Conservation (phyloP, 805 yeast species). For the Suhomyces faveliae region DNA sequence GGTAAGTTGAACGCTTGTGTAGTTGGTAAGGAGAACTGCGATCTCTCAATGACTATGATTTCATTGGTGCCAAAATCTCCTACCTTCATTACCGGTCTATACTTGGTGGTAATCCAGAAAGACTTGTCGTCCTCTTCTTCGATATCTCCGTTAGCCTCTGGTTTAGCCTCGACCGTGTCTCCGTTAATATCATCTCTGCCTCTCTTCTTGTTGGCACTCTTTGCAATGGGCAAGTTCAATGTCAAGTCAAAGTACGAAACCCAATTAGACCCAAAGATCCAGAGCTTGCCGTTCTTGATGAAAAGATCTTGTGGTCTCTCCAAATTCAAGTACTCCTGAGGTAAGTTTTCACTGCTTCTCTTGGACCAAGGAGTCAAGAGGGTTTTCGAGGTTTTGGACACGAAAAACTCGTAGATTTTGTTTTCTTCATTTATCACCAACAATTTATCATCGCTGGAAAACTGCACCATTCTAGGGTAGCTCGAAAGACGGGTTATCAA, state of each 20-base stretch:
- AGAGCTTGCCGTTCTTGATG: constrained; percentile 50
- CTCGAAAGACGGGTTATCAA: constrained; percentile 59
- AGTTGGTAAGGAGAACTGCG: constrained; percentile 53
- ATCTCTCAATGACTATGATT: constrained; percentile 75
- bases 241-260: constrained; percentile 68
- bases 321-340: constrained; percentile 55
- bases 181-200: constrained; percentile 31
- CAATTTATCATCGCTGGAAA: constrained; percentile 51
- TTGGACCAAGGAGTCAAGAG: constrained; percentile 77
- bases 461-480: constrained; percentile 59
- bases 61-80: constrained; percentile 54
- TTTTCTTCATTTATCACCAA: constrained; percentile 72
- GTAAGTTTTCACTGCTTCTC: constrained; percentile 70
- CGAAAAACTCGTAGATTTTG: constrained; percentile 66
- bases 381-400: constrained; percentile 18
- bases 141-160: constrained; percentile 19
- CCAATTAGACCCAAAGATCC: constrained; percentile 92
- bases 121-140: constrained; percentile 35
- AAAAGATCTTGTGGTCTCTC: constrained; percentile 73
- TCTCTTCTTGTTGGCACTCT: constrained; percentile 37
- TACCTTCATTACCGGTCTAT: constrained; percentile 67
- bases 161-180: constrained; percentile 28
- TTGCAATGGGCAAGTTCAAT: constrained; percentile 50
- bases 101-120: constrained; percentile 76
- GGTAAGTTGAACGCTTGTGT: constrained; percentile 66